Conservation (phyloP, 345 rosid genomes). For the Cardamine resedifolia region DNA sequence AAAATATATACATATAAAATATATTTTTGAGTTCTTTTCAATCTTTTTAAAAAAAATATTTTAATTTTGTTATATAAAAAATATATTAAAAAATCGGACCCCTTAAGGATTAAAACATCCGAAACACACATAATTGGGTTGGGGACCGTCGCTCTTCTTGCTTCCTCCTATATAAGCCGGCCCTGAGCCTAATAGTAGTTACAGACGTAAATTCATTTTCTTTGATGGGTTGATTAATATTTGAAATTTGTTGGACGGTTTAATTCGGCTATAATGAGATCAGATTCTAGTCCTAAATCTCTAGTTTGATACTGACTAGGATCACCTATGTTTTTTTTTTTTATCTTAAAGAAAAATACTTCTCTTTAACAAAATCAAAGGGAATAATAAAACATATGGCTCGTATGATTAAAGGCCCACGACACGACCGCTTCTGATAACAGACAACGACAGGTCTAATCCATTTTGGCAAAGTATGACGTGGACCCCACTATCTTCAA, state of each 20-base stretch:
- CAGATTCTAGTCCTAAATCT: not conserved
- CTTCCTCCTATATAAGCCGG: no score
- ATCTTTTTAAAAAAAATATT: no score
- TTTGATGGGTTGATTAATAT: not conserved
- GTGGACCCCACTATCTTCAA: not conserved
- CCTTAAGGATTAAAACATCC: no score
- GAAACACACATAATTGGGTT: no score
- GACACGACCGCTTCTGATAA: conserved; percentile 8
- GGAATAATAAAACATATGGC: not conserved
- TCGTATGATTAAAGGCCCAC: not conserved
- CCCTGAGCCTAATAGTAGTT: no score
- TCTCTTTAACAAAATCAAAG: not conserved
- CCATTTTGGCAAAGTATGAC: not conserved
- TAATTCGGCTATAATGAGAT: not conserved
- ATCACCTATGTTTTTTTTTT: not conserved
- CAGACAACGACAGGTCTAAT: conserved; percentile 9
- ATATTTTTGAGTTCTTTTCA: no score
- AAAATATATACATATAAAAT: no score
- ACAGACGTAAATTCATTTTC: no score
- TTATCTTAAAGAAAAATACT: not conserved
- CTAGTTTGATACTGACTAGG: not conserved
- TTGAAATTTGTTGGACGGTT: not conserved
- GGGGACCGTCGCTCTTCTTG: no score
- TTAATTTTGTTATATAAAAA: no score
- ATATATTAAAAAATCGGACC: no score